Conservation (phyloP, 345 rosid genomes). For the Citrus sinensis region DNA sequence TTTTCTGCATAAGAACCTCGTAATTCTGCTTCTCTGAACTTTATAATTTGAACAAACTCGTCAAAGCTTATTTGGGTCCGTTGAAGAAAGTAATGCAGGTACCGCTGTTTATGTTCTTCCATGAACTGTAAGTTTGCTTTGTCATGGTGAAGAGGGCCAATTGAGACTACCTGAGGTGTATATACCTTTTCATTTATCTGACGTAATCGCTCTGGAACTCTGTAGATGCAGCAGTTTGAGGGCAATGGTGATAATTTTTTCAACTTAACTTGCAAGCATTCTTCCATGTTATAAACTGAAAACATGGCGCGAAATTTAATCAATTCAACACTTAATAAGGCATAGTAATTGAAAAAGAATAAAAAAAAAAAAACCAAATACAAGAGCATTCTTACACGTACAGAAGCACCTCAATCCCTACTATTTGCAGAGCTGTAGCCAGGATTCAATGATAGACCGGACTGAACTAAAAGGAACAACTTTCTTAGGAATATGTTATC, state of each 20-base stretch:
- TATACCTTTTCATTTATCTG: neutral
- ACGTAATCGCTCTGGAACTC: conserved; percentile 1
- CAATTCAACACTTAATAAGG: no score
- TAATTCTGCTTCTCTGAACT: neutral
- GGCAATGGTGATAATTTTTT: neutral
- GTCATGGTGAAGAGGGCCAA: conserved; percentile 22
- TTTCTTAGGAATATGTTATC: neutral
- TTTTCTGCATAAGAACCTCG: conserved; percentile 9
- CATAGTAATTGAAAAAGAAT: no score
- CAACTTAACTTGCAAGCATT: neutral
- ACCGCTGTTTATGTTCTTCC: conserved; percentile 15
- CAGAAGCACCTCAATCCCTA: neutral
- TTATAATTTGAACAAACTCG: neutral
- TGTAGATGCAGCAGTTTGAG: conserved; percentile 11
- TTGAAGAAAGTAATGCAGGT: neutral
- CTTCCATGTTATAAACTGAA: neutral
- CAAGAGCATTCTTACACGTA: neutral
- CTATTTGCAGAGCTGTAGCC: neutral
- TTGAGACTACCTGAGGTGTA: conserved; percentile 17
- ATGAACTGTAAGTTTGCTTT: neutral
- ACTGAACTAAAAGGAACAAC: neutral
- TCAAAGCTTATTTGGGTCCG: neutral
- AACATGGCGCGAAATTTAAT: neutral
- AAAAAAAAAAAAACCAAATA: no score
- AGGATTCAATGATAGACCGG: neutral